Evolutionary conservation across 139 green algal genomes (phyloP).

Genomic region (Tetradesmus obliquus): DNA sequence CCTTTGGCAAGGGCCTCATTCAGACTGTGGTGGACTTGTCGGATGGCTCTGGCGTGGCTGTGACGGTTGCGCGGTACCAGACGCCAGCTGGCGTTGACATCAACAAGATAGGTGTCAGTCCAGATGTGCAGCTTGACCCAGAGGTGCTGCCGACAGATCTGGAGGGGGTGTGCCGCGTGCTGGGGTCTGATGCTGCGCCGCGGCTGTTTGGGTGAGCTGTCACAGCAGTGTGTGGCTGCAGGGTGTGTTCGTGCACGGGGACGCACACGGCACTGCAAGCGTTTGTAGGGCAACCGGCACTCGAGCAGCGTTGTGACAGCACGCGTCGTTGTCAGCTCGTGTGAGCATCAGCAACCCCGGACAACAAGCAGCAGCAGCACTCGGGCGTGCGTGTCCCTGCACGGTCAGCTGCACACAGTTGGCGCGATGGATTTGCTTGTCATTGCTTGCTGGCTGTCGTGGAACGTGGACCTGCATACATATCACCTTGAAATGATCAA

Average conservation of each 20-base stretch:
- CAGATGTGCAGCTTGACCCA: conserved; percentile 56
- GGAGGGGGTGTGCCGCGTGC: conserved; percentile 50
- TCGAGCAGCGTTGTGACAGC: no score
- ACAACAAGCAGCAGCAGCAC: no score
- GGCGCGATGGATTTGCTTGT: no score
- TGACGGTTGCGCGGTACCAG: conserved; percentile 94
- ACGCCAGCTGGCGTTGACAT: conserved; percentile 82
- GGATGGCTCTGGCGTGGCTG: conserved; percentile 91
- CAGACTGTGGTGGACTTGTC: conserved; percentile 94
- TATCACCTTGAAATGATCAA: no score
- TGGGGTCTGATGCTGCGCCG: conserved; percentile 44
- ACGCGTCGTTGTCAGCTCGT: no score
- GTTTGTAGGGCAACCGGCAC: no score
- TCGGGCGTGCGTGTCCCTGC: no score
- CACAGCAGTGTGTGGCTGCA: not conserved
- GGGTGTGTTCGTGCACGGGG: not conserved
- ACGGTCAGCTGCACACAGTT: no score
- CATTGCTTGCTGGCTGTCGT: no score
- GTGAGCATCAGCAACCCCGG: no score
- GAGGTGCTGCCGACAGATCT: conserved; percentile 44
- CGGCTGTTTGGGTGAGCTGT: conserved; percentile 49
- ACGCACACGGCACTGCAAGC: no score
- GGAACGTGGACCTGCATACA: no score
- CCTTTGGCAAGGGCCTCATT: conserved; percentile 98
- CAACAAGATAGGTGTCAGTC: conserved; percentile 75